phyloP scores from a whole-genome alignment of 805 yeast genomes.

The Geotrichum ghanense region DNA sequence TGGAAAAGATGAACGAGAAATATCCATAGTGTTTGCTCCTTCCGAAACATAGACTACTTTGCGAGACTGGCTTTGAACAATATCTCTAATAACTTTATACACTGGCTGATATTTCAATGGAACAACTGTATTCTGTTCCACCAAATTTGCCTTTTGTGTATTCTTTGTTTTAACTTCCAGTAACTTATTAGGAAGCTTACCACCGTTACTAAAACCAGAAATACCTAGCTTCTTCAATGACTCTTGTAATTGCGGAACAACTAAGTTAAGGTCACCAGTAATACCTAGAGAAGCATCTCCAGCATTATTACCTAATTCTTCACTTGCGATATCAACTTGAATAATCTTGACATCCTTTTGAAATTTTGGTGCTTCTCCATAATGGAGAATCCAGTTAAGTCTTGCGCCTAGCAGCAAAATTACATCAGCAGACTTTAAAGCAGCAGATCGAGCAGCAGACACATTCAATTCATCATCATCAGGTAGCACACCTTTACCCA shows the following conservation, averaged over 20 bases:
- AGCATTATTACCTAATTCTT: conserved; percentile 41
- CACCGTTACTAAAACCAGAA: neutral
- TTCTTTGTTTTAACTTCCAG: conserved; percentile 20
- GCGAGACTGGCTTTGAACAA: conserved; percentile 23
- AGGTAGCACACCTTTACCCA: conserved; percentile 63
- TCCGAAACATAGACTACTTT: conserved; percentile 42
- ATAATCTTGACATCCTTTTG: conserved; percentile 35
- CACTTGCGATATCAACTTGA: conserved; percentile 45
- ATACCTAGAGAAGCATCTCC: conserved; percentile 31
- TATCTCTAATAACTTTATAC: conserved; percentile 36
- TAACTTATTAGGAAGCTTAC: neutral
- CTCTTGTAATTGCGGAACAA: conserved; percentile 27
- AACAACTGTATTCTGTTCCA: conserved; percentile 21
- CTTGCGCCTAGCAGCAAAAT: conserved; percentile 54
- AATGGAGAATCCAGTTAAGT: conserved; percentile 64
- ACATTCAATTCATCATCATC: conserved; percentile 38
- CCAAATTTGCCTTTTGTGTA: conserved; percentile 22
- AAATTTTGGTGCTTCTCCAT: conserved; percentile 49
- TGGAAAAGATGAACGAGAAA: conserved; percentile 51
- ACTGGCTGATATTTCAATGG: conserved; percentile 43
- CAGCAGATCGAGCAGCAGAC: conserved; percentile 55
- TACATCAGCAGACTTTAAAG: conserved; percentile 45
- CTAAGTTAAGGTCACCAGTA: conserved; percentile 43
- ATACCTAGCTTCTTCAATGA: conserved; percentile 24
- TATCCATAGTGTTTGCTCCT: conserved; percentile 74